phyloP scores from a whole-genome alignment of 371 early-diverging fungal genomes.

The Coelomomyces lativittatus region DNA sequence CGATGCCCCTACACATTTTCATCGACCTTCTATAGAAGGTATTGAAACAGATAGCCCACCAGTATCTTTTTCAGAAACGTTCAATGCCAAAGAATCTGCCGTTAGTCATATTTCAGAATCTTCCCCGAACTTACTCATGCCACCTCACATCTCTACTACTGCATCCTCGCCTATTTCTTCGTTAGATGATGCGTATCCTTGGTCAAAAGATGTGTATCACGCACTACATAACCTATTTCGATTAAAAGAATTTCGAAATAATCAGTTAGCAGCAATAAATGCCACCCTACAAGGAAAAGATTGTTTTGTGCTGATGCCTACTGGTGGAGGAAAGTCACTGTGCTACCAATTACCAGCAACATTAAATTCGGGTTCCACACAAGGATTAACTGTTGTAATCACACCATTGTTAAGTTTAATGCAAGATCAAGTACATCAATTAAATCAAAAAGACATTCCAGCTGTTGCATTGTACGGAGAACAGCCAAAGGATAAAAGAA shows the following conservation, averaged over 20 bases:
- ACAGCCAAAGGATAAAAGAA: slow-evolving; percentile 21
- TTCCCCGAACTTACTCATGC: too few relatives aligned
- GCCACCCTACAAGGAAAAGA: slow-evolving; percentile 71
- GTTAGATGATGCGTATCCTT: slow-evolving; percentile 44
- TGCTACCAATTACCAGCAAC: slow-evolving; percentile 96
- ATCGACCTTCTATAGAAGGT: too few relatives aligned
- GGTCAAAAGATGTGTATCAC: slow-evolving; percentile 60
- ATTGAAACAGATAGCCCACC: too few relatives aligned
- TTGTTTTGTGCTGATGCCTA: slow-evolving; percentile 98
- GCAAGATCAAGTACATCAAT: slow-evolving; percentile 84
- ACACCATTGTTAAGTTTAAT: slow-evolving; percentile 94
- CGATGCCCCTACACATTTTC: too few relatives aligned
- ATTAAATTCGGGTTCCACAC: slow-evolving; percentile 31
- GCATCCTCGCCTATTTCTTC: too few relatives aligned
- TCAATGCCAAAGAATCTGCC: too few relatives aligned
- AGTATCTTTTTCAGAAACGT: too few relatives aligned
- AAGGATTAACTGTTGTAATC: slow-evolving; percentile 82
- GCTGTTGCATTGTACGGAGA: slow-evolving; percentile 59
- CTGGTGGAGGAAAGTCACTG: slow-evolving; percentile 97
- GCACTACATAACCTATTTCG: slow-evolving; percentile 54
- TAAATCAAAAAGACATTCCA: slow-evolving; percentile 56
- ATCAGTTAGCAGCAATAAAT: slow-evolving; percentile 88
- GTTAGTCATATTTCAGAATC: too few relatives aligned
- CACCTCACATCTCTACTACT: too few relatives aligned
- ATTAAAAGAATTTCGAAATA: slow-evolving; percentile 64